A percentile compares a stretch with the other conserved stretches of the same genome.
Evolutionary conservation across 345 rosid genomes (phyloP).

Genomic region (Brassica napus): Da-Ae NC_063447.1:53186501-53187000

Average conservation of each 20-base stretch:
- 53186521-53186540: constrained; percentile 63
- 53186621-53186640: constrained; percentile 58
- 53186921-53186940: too few species aligned
- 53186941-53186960: too few species aligned
- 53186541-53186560: constrained; percentile 72
- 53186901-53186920: too few species aligned
- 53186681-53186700: constrained; percentile 57
- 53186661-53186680: constrained; percentile 41
- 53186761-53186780: constrained; percentile 62
- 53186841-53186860: too few species aligned
- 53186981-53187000: too few species aligned
- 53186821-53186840: neutral
- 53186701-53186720: constrained; percentile 54
- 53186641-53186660: constrained; percentile 43
- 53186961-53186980: too few species aligned
- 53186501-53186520: constrained; percentile 64
- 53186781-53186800: constrained; percentile 27
- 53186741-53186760: constrained; percentile 67
- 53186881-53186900: too few species aligned
- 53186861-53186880: too few species aligned
- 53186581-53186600: constrained; percentile 81
- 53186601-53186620: constrained; percentile 59
- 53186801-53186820: constrained; percentile 1
- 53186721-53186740: constrained; percentile 86
- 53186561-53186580: constrained; percentile 86